phyloP scores from a whole-genome alignment of 129 eudicot species.

The Saposhnikovia divaricata region DNA sequence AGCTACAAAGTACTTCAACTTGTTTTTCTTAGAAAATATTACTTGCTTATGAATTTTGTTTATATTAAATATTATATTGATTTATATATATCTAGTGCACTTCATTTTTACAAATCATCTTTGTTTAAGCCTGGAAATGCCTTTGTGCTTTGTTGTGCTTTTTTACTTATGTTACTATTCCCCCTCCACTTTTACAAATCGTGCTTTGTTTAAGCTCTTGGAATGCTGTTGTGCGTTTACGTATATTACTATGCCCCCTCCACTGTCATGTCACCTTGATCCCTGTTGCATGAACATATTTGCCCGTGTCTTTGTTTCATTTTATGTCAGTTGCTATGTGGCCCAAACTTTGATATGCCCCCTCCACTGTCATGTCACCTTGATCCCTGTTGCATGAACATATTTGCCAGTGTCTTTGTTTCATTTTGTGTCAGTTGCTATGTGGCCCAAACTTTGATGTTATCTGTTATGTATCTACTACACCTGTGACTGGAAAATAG shows the following conservation, averaged over 20 bases:
- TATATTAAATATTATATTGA: neutral
- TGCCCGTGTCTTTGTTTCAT: neutral
- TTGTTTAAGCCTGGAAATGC: neutral
- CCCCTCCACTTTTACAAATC: neutral
- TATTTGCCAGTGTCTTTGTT: neutral
- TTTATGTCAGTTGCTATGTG: neutral
- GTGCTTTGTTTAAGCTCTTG: neutral
- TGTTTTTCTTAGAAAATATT: neutral
- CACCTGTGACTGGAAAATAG: neutral
- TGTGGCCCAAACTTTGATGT: neutral
- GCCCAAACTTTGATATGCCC: neutral
- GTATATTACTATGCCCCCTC: neutral
- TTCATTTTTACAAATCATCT: neutral
- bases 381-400: neutral
- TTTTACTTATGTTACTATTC: neutral
- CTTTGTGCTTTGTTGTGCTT: neutral
- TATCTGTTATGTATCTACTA: neutral
- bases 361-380: neutral
- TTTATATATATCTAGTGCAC: neutral
- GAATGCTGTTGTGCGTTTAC: neutral
- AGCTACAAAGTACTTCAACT: neutral
- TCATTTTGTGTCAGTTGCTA: neutral
- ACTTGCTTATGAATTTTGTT: neutral
- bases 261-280: neutral
- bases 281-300: neutral